Evolutionary conservation across 352 stramenopile genomes (phyloP).

Genomic region (Globisporangium cederbergense): DNA sequence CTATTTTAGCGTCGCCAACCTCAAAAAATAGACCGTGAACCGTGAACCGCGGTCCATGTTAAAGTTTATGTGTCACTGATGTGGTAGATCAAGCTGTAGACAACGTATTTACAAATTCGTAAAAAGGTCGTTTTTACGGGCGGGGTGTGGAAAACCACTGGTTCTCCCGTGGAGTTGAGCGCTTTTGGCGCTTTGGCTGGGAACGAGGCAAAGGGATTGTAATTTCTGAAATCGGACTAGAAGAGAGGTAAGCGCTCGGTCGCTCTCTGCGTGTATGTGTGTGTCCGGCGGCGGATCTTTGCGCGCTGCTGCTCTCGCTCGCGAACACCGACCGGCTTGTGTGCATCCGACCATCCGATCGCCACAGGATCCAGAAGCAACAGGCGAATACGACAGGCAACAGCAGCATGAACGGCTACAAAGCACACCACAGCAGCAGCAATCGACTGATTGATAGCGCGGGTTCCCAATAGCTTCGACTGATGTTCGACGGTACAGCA

Average conservation of each 20-base stretch:
- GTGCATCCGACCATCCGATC: neutral
- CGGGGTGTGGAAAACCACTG: slow-evolving; percentile 19
- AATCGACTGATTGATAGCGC: neutral
- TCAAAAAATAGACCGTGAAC: neutral
- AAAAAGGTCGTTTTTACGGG: slow-evolving; percentile 22
- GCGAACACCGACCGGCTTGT: neutral
- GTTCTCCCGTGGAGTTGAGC: slow-evolving; percentile 20
- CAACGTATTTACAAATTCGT: slow-evolving; percentile 16
- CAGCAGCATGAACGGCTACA: neutral
- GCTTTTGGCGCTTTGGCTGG: slow-evolving; percentile 21
- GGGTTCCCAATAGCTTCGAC: neutral
- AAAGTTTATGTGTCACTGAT: neutral
- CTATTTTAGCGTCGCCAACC: neutral
- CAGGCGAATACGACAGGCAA: slow-evolving; percentile 1
- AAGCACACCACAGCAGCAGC: neutral
- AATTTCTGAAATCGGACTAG: slow-evolving; percentile 89
- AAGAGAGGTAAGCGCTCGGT: slow-evolving; percentile 62
- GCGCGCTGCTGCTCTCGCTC: neutral
- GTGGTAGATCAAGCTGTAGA: neutral
- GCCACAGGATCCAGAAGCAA: neutral
- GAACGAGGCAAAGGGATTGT: slow-evolving; percentile 18
- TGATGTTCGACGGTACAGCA: neutral
- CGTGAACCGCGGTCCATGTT: neutral
- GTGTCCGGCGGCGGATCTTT: slow-evolving; percentile 4
- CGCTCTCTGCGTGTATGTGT: slow-evolving; percentile 3